Evolutionary conservation across 768 basidiomycete species (phyloP).

Genomic region (Leccinum pellstonianum): DNA sequence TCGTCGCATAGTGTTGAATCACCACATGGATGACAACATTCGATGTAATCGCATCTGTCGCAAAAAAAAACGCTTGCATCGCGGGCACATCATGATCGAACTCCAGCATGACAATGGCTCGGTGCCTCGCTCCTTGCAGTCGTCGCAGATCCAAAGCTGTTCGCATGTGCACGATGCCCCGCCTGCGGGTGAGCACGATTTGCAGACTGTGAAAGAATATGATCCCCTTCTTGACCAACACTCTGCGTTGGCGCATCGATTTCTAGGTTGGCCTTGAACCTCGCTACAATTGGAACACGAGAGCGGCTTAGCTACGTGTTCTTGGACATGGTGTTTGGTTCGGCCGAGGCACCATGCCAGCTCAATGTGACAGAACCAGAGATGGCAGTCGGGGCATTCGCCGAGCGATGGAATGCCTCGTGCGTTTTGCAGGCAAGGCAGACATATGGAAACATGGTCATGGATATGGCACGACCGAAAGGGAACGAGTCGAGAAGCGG

Average conservation of each 20-base stretch:
- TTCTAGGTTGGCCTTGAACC: neutral
- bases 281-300: constrained; percentile 12
- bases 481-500: constrained; percentile 16
- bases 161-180: constrained; percentile 24
- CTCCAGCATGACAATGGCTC: neutral
- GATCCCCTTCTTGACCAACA: constrained; percentile 21
- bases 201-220: constrained; percentile 10
- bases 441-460: constrained; percentile 4
- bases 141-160: constrained; percentile 24
- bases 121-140: constrained; percentile 7
- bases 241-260: constrained; percentile 1
- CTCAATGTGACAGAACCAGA: constrained; percentile 23
- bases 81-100: constrained; percentile 16
- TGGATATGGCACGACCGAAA: constrained; percentile 22
- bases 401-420: constrained; percentile 5
- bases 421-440: constrained; percentile 9
- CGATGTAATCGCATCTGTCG: constrained; percentile 23
- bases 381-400: constrained; percentile 21
- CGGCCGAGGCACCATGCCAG: constrained; percentile 26
- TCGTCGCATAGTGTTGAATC: constrained; percentile 25
- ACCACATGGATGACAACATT: constrained; percentile 17
- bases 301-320: constrained; percentile 15
- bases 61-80: constrained; percentile 20
- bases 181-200: constrained; percentile 16
- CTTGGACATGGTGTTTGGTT: constrained; percentile 11